Evolutionary conservation across 352 stramenopile genomes (phyloP).

Genomic region (Globisporangium carolinianum): DNA sequence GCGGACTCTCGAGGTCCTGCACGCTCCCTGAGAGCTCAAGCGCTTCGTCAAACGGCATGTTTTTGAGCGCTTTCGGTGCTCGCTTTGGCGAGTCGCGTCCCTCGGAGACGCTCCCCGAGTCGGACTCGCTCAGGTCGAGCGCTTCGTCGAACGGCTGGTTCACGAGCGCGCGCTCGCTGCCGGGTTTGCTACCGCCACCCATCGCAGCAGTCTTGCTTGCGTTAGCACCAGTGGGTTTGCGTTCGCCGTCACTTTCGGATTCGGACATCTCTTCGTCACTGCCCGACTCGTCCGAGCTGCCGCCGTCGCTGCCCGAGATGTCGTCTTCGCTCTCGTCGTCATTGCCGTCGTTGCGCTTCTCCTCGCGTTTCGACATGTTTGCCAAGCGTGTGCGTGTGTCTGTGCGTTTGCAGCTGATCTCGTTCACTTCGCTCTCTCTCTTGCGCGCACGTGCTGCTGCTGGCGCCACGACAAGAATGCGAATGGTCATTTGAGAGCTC

Average conservation of each 20-base stretch:
- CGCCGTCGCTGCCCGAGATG: slow-evolving; percentile 32
- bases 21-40: slow-evolving; percentile 77
- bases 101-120: slow-evolving; percentile 41
- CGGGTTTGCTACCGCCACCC: slow-evolving; percentile 16
- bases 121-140: slow-evolving; percentile 83
- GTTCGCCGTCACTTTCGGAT: slow-evolving; percentile 42
- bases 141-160: slow-evolving; percentile 87
- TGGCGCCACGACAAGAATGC: too few species aligned
- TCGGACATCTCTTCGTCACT: slow-evolving; percentile 73
- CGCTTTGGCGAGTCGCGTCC: slow-evolving; percentile 58
- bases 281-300: slow-evolving; percentile 24
- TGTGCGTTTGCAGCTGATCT: background rate
- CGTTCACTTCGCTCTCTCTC: too few species aligned
- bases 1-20: slow-evolving; percentile 63
- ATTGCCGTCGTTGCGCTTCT: slow-evolving; percentile 36
- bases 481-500: too few species aligned
- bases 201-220: slow-evolving; percentile 5
- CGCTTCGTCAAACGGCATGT: slow-evolving; percentile 77
- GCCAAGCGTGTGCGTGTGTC: background rate
- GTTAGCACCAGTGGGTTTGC: slow-evolving; percentile 17
- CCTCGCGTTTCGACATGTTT: slow-evolving; percentile 54
- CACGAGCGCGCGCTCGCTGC: slow-evolving; percentile 43
- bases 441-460: background rate
- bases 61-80: slow-evolving; percentile 45
- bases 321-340: slow-evolving; percentile 48